Base-by-base conservation (phyloP, 1,284 basidiomycete species). In the Apiotrichum mycotoxinovorans region DNA sequence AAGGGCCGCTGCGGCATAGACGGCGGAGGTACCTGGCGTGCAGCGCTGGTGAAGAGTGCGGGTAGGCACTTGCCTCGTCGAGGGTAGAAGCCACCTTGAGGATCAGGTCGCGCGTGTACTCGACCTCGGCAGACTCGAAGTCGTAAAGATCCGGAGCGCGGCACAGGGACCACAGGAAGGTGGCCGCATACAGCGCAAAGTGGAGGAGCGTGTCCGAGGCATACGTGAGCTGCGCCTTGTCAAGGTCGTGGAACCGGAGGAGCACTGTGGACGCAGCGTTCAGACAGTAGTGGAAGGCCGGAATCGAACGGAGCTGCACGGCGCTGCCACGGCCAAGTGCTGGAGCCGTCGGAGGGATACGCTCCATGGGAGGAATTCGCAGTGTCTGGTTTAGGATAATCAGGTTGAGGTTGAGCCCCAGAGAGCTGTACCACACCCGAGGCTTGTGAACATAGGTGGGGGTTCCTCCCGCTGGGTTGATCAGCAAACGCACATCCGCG, bases 121-220 rank as follows among this genome's bases (percentile, higher is more conserved):
- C 66, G 37, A 70, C 61, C 51, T 72, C 70, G 46, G 53, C 47
- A 20, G 56, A 25, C 43, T 68, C 62, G 53, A 70, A 65, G 57
- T 69, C 55, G 62, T 68, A 68, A 48, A 66, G 60, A 55, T 69
- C 61, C 34, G 65, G 64, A 8, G 61, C 57, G 17, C 62, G 64
- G 35, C 59, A 63, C 2, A 67, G 56, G 14, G 63, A 64, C 50
- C 66, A 70, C 17, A 72, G 57, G 48, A 72, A 64, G 14, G 68
- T 70, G 0, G 65, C 67, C 4, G 70, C 70, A 54, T 72, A 72
- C 26, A 72, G 62, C 30, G 70, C 64, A 46, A 72, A 72, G 57
- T 72, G 70, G 20, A 72, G 57, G 34, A 72, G 57, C 7, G 70
- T 72, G 49, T 72, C 70, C 1, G 69, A 66, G 5, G 69, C 70